phyloP scores from a whole-genome alignment of 1,139 yeast species.

The Spathaspora jeffriesii region DNA sequence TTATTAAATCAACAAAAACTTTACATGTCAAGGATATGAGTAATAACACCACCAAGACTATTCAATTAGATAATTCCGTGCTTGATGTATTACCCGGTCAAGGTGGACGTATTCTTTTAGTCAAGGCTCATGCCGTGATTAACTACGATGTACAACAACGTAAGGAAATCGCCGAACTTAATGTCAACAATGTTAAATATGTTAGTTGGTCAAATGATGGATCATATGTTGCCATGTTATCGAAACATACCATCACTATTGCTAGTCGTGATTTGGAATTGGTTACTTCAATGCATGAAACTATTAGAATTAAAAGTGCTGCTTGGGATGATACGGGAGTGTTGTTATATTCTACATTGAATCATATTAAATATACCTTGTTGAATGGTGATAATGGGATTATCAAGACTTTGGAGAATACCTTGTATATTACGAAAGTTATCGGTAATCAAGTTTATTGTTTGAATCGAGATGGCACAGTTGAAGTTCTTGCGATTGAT shows the following conservation, averaged over 20 bases:
- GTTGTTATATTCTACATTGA: conserved; percentile 87
- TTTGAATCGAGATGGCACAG: conserved; percentile 83
- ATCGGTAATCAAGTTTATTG: conserved; percentile 74
- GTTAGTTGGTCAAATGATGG: conserved; percentile 91
- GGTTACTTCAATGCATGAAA: conserved; percentile 89
- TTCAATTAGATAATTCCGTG: conserved; percentile 72
- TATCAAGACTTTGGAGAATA: conserved; percentile 87
- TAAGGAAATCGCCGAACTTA: conserved; percentile 69
- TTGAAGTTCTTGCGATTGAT: conserved; percentile 77
- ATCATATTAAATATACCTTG: conserved; percentile 92
- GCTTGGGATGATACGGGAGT: conserved; percentile 98
- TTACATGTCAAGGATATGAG: conserved; percentile 84
- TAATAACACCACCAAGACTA: conserved; percentile 78
- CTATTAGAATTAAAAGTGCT: conserved; percentile 95
- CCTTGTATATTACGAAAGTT: conserved; percentile 81
- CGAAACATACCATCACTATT: conserved; percentile 91
- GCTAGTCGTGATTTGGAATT: conserved; percentile 79
- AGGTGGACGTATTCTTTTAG: conserved; percentile 79
- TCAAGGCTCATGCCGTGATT: conserved; percentile 72
- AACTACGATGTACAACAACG: conserved; percentile 94
- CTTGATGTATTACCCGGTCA: conserved; percentile 77
- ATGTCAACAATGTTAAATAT: conserved; percentile 82
- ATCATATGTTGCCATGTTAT: conserved; percentile 81
- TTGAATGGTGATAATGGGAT: conserved; percentile 96
- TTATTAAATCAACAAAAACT: conserved; percentile 60